Percentiles rank a stretch among this genome's conserved stretches.
phyloP scores from a whole-genome alignment of 805 yeast species.

The Saturnispora hagleri region DNA sequence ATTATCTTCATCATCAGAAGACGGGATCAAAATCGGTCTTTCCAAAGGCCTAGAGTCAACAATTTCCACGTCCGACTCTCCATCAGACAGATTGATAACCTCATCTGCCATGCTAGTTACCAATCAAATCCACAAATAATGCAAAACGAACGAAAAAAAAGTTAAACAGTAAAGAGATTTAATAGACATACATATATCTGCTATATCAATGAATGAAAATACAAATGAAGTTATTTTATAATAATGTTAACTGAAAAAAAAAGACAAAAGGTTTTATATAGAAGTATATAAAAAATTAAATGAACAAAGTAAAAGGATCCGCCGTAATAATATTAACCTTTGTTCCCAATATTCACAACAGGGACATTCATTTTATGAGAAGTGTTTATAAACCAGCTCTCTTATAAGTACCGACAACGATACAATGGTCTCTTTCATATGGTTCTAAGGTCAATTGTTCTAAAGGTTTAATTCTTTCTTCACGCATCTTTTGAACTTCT shows the following conservation, averaged over 20 bases:
- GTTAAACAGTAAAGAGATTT: background rate
- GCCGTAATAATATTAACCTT: background rate
- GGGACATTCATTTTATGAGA: background rate
- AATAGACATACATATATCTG: background rate
- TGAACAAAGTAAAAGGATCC: background rate
- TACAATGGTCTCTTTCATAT: constrained; percentile 99
- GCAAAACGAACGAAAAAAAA: background rate
- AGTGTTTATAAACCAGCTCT: constrained; percentile 62
- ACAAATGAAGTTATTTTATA: background rate
- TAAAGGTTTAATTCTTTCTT: constrained; percentile 95
- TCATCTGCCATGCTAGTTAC: background rate
- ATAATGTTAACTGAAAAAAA: background rate
- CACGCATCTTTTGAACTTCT: constrained; percentile 98
- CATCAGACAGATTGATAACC: background rate
- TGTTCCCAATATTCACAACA: background rate
- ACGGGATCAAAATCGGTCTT: background rate
- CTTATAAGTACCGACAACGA: constrained; percentile 93
- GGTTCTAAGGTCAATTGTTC: constrained; percentile 99
- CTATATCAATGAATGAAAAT: background rate
- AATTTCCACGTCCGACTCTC: constrained; percentile 12
- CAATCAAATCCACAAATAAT: background rate
- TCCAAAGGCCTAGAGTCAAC: constrained; percentile 3
- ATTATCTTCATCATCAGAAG: background rate
- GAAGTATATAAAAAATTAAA: background rate
- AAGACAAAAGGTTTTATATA: background rate